Conservation (phyloP, 257 asterid species). For the Phtheirospermum japonicum region DNA sequence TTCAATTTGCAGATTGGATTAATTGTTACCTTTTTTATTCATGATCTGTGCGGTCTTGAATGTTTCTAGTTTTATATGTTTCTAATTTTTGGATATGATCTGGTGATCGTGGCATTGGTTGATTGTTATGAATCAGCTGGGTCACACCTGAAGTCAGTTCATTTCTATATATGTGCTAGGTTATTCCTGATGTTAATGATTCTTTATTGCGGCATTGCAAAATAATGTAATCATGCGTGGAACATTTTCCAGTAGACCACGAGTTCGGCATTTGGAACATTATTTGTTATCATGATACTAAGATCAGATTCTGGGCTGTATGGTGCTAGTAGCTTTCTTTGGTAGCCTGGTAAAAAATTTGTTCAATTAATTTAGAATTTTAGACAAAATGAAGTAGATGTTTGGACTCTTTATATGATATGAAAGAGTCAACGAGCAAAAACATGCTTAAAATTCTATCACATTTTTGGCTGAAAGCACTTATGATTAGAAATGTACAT, state of each 20-base stretch:
- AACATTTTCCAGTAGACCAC: background rate
- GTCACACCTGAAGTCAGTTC: background rate
- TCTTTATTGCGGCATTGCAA: slow-evolving; percentile 5
- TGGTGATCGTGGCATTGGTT: slow-evolving; percentile 20
- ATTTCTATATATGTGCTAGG: slow-evolving; percentile 12
- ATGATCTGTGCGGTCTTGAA: slow-evolving; percentile 22
- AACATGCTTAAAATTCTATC: too few species aligned
- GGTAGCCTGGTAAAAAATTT: too few species aligned
- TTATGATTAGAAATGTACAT: too few species aligned
- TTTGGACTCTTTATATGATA: too few species aligned
- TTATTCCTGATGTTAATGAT: background rate
- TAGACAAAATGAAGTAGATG: too few species aligned
- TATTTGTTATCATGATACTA: background rate
- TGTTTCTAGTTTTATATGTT: background rate
- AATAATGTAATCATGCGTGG: background rate
- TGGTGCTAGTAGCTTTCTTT: too few species aligned
- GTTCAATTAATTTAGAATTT: too few species aligned
- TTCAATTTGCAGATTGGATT: slow-evolving; percentile 3
- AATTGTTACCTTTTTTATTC: background rate
- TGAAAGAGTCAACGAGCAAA: too few species aligned
- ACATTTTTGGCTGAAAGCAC: too few species aligned
- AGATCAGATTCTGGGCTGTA: too few species aligned
- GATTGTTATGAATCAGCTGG: slow-evolving; percentile 16
- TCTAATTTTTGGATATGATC: background rate
- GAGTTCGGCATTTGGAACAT: background rate